Percentiles rank a stretch among this genome's conserved stretches.
Conservation (phyloP, 1,139 yeast genomes). For the Yamadazyma diddensiae region DNA sequence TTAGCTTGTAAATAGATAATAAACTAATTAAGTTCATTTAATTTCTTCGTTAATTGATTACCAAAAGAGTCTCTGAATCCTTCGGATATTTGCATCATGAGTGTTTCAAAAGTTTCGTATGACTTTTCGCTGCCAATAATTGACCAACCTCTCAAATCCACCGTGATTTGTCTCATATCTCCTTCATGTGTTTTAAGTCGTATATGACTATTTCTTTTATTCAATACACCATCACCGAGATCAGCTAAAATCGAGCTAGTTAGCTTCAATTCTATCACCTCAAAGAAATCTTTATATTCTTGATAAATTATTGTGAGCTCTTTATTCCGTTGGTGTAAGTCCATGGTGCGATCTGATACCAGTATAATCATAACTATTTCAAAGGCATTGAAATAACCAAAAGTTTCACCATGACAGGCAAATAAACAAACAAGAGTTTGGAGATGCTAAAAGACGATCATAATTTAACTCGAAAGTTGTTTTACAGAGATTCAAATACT, state of each 20-base stretch:
- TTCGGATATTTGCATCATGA: constrained; percentile 38
- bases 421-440: too few species aligned
- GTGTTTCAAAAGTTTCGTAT: constrained; percentile 46
- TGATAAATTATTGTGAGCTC: constrained; percentile 24
- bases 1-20: constrained; percentile 10
- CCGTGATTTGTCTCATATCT: constrained; percentile 22
- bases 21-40: constrained; percentile 11
- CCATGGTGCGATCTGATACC: constrained; percentile 17
- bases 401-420: too few species aligned
- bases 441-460: too few species aligned
- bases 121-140: constrained; percentile 11
- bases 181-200: constrained; percentile 8
- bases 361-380: too few species aligned
- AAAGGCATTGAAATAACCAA: too few species aligned
- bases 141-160: constrained; percentile 37
- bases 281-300: constrained; percentile 31
- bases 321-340: constrained; percentile 13
- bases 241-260: constrained; percentile 3
- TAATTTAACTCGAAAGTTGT: too few species aligned
- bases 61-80: constrained; percentile 32
- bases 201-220: constrained; percentile 10
- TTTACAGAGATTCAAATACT: too few species aligned
- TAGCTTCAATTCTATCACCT: constrained; percentile 18
- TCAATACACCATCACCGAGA: constrained; percentile 7
- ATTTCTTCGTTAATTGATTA: constrained; percentile 20